phyloP scores from a whole-genome alignment of 768 basidiomycete genomes.

The Tylopilus sp. region DNA sequence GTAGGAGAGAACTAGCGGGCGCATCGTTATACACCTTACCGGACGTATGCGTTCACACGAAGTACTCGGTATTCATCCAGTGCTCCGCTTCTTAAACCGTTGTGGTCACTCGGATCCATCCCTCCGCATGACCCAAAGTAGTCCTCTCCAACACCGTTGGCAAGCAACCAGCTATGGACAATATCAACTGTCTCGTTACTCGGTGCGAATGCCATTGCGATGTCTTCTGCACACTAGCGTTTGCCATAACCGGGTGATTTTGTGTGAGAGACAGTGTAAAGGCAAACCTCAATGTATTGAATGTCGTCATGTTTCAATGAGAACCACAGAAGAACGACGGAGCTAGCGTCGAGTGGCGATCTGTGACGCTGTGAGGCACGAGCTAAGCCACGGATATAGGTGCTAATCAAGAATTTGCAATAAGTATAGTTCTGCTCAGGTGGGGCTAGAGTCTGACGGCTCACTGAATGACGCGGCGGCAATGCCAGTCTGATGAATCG shows the following conservation, averaged over 20 bases:
- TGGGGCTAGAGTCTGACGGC: too few species aligned
- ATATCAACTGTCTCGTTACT: too few species aligned
- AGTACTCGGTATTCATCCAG: constrained; percentile 33
- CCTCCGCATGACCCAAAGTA: constrained; percentile 21
- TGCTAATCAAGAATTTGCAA: too few species aligned
- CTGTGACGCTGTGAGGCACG: too few species aligned
- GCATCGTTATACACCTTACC: constrained; percentile 26
- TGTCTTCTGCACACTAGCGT: constrained; percentile 30
- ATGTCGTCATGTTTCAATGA: constrained; percentile 32
- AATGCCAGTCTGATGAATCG: too few species aligned
- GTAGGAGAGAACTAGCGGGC: constrained; percentile 20
- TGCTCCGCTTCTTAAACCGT: constrained; percentile 32
- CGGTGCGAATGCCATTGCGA: constrained; percentile 12
- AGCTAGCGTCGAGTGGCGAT: constrained; percentile 29
- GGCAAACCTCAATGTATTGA: constrained; percentile 23
- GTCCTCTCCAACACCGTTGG: too few species aligned
- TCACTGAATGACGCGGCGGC: too few species aligned
- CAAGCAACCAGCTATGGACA: too few species aligned
- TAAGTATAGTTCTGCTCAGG: too few species aligned
- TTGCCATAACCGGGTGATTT: constrained; percentile 28
- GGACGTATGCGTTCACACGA: constrained; percentile 26
- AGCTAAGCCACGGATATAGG: too few species aligned
- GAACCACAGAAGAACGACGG: constrained; percentile 27
- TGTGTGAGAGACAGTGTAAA: too few species aligned
- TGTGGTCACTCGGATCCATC: constrained; percentile 27